phyloP scores from a whole-genome alignment of 2,329 filamentous ascomycete genomes.

The Didymella arachidicola region DNA sequence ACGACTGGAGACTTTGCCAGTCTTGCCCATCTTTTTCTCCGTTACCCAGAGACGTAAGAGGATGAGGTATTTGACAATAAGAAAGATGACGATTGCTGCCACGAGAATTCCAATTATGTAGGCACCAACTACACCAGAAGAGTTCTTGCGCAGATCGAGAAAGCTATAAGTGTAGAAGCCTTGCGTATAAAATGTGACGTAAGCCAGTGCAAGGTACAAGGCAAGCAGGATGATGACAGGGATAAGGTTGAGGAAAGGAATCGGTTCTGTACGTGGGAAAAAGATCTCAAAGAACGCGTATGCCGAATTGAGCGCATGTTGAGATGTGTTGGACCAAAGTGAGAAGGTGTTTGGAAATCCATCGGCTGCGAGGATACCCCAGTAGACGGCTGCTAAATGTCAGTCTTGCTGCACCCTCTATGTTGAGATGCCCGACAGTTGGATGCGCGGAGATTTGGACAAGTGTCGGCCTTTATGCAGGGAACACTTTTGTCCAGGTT shows the following conservation, averaged over 20 bases:
- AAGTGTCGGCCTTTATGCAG: conserved; percentile 3
- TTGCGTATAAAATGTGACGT: conserved; percentile 72
- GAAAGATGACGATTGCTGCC: conserved; percentile 52
- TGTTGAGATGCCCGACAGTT: not conserved
- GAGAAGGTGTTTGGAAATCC: conserved; percentile 47
- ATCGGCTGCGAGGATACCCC: conserved; percentile 49
- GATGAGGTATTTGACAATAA: conserved; percentile 53
- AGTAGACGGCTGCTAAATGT: conserved; percentile 51
- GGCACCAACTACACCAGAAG: conserved; percentile 65
- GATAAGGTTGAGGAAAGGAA: conserved; percentile 70
- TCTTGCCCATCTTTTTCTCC: conserved; percentile 54
- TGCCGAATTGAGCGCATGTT: conserved; percentile 76
- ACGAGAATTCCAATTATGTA: conserved; percentile 64
- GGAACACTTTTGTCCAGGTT: not conserved
- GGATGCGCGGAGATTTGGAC: not conserved
- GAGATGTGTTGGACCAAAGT: conserved; percentile 69
- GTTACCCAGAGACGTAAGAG: conserved; percentile 52
- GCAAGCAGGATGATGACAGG: conserved; percentile 74
- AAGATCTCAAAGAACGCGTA: conserved; percentile 81
- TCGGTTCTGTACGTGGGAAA: conserved; percentile 69
- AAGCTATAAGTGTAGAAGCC: conserved; percentile 81
- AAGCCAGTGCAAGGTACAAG: conserved; percentile 76
- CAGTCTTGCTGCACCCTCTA: conserved; percentile 16
- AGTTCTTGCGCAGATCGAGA: conserved; percentile 65
- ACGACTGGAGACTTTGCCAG: conserved; percentile 46